A percentile compares a stretch with the other conserved stretches of the same genome.
phyloP scores from a whole-genome alignment of 2,329 filamentous ascomycete species.

The Arthroderma sp. region DNA sequence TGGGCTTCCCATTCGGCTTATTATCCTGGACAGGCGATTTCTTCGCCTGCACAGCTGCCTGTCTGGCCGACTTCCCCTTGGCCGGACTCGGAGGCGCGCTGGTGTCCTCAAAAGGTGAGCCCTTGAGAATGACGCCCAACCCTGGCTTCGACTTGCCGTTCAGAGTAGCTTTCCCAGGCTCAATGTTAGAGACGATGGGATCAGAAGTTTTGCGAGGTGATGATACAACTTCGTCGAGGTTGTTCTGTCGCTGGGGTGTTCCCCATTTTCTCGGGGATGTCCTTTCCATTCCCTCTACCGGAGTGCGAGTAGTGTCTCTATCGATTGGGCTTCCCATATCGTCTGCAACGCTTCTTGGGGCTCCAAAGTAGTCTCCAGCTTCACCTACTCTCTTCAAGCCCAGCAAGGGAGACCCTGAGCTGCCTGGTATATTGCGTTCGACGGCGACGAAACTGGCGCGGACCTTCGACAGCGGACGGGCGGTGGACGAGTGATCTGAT shows the following conservation, averaged over 20 bases:
- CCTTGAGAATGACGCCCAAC: slow-evolving; percentile 22
- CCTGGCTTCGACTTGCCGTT: slow-evolving; percentile 5
- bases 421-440: slow-evolving; percentile 33
- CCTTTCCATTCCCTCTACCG: not conserved
- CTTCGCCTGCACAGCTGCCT: not conserved
- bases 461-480: slow-evolving; percentile 60
- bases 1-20: not conserved
- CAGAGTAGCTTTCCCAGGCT: slow-evolving; percentile 1
- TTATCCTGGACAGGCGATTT: not conserved
- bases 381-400: slow-evolving; percentile 33
- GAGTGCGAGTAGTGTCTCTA: slow-evolving; percentile 10
- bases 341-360: slow-evolving; percentile 18
- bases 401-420: slow-evolving; percentile 22
- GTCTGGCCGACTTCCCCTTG: not conserved
- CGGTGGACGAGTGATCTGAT: slow-evolving; percentile 29
- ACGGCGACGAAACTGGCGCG: slow-evolving; percentile 64
- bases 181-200: not conserved
- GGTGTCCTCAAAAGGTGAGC: slow-evolving; percentile 20
- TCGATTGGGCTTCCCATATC: slow-evolving; percentile 22
- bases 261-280: not conserved
- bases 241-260: slow-evolving; percentile 4
- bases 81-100: slow-evolving; percentile 1
- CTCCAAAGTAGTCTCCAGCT: slow-evolving; percentile 25
- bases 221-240: not conserved
- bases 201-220: not conserved